Evolutionary conservation across 1,139 yeast species (phyloP).

Genomic region (Sugiyamaella xylanicola): DNA sequence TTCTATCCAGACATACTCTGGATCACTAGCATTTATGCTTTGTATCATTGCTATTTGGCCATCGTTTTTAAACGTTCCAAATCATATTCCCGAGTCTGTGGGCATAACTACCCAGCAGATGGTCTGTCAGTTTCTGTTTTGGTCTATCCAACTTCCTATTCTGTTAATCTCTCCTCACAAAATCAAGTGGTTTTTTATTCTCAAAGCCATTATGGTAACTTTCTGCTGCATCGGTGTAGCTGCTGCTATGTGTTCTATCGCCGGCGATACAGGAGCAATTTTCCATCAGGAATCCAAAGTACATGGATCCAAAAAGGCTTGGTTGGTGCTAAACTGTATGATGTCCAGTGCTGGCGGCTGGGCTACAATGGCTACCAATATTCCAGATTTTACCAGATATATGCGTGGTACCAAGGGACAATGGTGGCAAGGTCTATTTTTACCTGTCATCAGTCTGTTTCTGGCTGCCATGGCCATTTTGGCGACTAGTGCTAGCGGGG

Average conservation of each 20-base stretch:
- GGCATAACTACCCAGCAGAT: slow-evolving; percentile 45
- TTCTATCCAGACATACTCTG: slow-evolving; percentile 44
- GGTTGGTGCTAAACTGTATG: slow-evolving; percentile 42
- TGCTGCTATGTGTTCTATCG: slow-evolving; percentile 33
- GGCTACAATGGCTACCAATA: slow-evolving; percentile 47
- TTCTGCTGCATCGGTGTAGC: slow-evolving; percentile 44
- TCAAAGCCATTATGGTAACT: slow-evolving; percentile 43
- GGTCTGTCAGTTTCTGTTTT: slow-evolving; percentile 43
- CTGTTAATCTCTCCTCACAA: slow-evolving; percentile 44
- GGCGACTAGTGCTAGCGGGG: slow-evolving; percentile 40
- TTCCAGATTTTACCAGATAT: slow-evolving; percentile 47
- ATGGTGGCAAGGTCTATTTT: slow-evolving; percentile 38
- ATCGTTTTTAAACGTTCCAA: slow-evolving; percentile 40
- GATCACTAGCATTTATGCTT: slow-evolving; percentile 41
- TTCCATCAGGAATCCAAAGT: slow-evolving; percentile 40
- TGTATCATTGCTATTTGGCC: slow-evolving; percentile 44
- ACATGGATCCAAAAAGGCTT: slow-evolving; percentile 41
- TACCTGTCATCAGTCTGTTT: slow-evolving; percentile 43
- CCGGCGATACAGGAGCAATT: slow-evolving; percentile 38
- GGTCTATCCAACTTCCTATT: slow-evolving; percentile 44
- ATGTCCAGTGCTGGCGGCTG: slow-evolving; percentile 44
- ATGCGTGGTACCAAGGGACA: slow-evolving; percentile 27
- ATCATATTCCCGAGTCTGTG: slow-evolving; percentile 43
- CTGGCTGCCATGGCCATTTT: slow-evolving; percentile 41
- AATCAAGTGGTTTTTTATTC: slow-evolving; percentile 43